Percentiles rank a stretch among this genome's conserved stretches.
Conservation (phyloP, 2,329 filamentous ascomycete genomes). For the Pseudogymnoascus sp. region DNA sequence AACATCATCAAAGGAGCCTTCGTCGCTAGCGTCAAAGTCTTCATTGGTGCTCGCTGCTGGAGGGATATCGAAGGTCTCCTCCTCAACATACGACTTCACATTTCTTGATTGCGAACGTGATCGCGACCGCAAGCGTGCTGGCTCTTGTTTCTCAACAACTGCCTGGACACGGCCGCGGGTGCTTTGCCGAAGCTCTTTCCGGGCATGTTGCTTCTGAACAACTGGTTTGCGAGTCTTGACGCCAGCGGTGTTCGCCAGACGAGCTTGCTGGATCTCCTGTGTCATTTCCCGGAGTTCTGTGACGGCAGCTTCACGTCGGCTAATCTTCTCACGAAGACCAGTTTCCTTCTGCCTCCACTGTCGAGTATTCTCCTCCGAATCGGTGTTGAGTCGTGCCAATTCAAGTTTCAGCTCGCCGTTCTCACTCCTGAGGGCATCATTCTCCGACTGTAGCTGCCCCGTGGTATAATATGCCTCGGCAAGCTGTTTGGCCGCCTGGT, state of each 20-base stretch:
- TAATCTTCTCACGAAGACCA: conserved; percentile 32
- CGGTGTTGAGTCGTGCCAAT: conserved; percentile 31
- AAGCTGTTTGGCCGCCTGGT: conserved; percentile 54
- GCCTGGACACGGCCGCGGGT: conserved; percentile 15
- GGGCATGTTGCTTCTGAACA: neutral
- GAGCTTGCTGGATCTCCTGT: conserved; percentile 12
- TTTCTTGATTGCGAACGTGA: conserved; percentile 16
- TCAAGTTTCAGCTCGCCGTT: conserved; percentile 23
- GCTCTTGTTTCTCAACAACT: conserved; percentile 7
- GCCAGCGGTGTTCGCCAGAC: neutral
- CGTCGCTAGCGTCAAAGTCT: conserved; percentile 2
- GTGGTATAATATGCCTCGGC: conserved; percentile 51
- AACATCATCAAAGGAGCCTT: conserved; percentile 9
- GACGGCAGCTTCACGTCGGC: conserved; percentile 12
- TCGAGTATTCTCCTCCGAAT: conserved; percentile 30
- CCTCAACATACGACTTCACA: conserved; percentile 31
- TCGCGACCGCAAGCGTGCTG: conserved; percentile 5
- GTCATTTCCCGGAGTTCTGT: conserved; percentile 13
- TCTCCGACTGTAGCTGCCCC: conserved; percentile 34
- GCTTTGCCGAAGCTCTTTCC: neutral
- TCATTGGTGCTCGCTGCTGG: neutral
- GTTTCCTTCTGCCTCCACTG: conserved; percentile 33
- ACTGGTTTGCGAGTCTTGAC: neutral
- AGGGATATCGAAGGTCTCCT: conserved; percentile 38
- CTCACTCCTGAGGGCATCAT: conserved; percentile 31